Percentiles rank a stretch among this genome's conserved stretches.
phyloP scores from a whole-genome alignment of 2,329 filamentous ascomycete species.

The Leptographium procerum region DNA sequence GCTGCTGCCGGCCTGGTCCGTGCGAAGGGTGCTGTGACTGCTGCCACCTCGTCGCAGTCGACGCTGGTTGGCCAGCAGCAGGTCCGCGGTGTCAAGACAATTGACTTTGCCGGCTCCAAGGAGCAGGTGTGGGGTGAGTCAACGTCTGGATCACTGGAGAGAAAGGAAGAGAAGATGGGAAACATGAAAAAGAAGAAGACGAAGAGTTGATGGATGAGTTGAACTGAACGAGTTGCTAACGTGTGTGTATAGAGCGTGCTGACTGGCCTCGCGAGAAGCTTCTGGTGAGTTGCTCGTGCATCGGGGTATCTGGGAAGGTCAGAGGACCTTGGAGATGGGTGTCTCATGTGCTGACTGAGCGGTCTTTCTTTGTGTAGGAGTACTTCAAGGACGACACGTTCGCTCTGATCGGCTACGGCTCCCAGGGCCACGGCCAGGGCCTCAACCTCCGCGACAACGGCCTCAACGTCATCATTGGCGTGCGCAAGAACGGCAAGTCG shows the following conservation, averaged over 20 bases:
- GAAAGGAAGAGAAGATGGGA: background rate
- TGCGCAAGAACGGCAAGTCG: constrained; percentile 94
- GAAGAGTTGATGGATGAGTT: too few relatives aligned
- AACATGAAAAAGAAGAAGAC: too few relatives aligned
- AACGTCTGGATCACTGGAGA: background rate
- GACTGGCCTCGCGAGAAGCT: constrained; percentile 99
- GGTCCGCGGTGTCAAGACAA: constrained; percentile 88
- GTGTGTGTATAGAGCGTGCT: constrained; percentile 59
- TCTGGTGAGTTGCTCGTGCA: constrained; percentile 50
- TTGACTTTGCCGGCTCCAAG: constrained; percentile 94
- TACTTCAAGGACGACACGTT: constrained; percentile 99
- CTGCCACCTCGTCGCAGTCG: constrained; percentile 5
- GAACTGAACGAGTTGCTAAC: too few relatives aligned
- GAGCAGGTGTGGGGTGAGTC: constrained; percentile 82
- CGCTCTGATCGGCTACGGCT: constrained; percentile 95
- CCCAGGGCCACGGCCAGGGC: constrained; percentile 96
- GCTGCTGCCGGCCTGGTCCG: constrained; percentile 46
- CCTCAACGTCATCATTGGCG: constrained; percentile 96
- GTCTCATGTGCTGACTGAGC: background rate
- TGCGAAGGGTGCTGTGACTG: constrained; percentile 39
- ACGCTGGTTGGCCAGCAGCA: constrained; percentile 39
- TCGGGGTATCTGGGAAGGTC: constrained; percentile 1
- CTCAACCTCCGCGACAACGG: constrained; percentile 99
- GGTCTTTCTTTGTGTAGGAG: constrained; percentile 48
- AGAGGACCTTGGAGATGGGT: background rate